Evolutionary conservation across 2,329 filamentous ascomycete genomes (phyloP).

Genomic region (Blumeriella jaapii): DNA sequence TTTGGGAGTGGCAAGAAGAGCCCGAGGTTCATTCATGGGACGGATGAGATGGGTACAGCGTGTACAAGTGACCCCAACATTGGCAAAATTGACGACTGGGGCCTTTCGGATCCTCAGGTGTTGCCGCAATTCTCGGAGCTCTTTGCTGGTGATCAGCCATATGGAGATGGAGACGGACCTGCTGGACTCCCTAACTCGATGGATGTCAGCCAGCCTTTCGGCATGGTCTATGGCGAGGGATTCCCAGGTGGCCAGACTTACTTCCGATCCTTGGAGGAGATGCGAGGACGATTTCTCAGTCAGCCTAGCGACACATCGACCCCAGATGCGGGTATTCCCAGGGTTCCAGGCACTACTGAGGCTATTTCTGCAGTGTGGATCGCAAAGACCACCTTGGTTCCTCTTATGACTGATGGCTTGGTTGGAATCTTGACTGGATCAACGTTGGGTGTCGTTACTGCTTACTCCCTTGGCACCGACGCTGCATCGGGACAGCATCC

Average conservation of each 20-base stretch:
- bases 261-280: constrained; percentile 63
- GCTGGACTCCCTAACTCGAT: constrained; percentile 75
- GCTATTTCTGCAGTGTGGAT: constrained; percentile 78
- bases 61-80: constrained; percentile 69
- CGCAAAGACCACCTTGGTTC: constrained; percentile 66
- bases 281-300: constrained; percentile 63
- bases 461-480: constrained; percentile 58
- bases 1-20: constrained; percentile 65
- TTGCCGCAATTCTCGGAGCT: constrained; percentile 71
- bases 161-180: constrained; percentile 68
- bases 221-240: constrained; percentile 75
- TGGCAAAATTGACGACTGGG: constrained; percentile 74
- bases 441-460: constrained; percentile 68
- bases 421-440: constrained; percentile 77
- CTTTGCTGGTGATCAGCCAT: constrained; percentile 60
- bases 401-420: constrained; percentile 61
- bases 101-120: constrained; percentile 60
- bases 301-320: constrained; percentile 48
- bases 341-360: constrained; percentile 57
- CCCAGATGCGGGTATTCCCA: constrained; percentile 63
- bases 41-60: constrained; percentile 65
- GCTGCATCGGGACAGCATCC: constrained; percentile 48
- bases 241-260: constrained; percentile 73
- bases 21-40: constrained; percentile 73
- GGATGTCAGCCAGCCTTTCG: constrained; percentile 80